Conservation (phyloP, 306 rosid species). For the Casuarina cunninghamiana region DNA sequence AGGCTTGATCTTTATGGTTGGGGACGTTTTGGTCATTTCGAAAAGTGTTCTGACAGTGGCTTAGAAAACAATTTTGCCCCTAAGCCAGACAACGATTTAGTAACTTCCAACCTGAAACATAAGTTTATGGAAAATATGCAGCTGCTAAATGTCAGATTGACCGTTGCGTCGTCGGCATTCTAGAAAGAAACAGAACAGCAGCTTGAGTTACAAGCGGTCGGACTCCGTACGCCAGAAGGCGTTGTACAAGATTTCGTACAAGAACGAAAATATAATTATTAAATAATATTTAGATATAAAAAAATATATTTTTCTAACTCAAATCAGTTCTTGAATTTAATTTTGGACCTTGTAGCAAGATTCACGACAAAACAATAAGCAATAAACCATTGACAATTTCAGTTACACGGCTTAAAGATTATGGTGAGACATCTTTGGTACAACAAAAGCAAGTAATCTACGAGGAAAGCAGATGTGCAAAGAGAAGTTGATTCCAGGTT, state of each 20-base stretch:
- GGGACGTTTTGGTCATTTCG: not conserved
- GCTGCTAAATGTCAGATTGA: not conserved
- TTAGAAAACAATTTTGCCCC: no score
- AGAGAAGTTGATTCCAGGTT: constrained; percentile 88
- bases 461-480: constrained; percentile 43
- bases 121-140: not conserved
- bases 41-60: not conserved
- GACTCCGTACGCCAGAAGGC: not conserved
- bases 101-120: not conserved
- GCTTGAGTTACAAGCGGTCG: not conserved
- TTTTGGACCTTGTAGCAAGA: no score
- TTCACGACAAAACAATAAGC: no score
- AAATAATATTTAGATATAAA: no score
- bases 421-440: no score
- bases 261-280: no score
- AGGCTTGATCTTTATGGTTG: not conserved
- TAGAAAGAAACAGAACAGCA: not conserved
- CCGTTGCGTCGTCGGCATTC: not conserved
- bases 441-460: not conserved
- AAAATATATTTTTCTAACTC: no score
- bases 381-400: no score
- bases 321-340: no score
- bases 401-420: no score
- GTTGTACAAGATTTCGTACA: no score
- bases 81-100: not conserved